Conservation (phyloP, 305 asterid genomes). For the Vinca major region DNA sequence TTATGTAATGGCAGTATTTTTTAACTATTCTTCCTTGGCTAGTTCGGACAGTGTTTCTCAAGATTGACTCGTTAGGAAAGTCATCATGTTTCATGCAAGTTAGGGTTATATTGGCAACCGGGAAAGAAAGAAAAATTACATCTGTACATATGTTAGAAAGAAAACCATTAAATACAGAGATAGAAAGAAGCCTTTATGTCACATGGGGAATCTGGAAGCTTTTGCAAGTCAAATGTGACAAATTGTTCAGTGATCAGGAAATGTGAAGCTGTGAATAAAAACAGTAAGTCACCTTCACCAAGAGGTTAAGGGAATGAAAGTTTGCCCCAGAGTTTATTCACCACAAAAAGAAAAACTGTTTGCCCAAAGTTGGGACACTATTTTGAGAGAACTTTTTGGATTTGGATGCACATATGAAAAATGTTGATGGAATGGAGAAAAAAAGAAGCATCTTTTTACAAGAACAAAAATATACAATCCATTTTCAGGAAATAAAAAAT, state of each 20-base stretch:
- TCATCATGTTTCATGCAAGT: not conserved
- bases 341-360: not conserved
- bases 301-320: not conserved
- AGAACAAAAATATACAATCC: not conserved
- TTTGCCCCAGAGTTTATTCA: not conserved
- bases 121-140: not conserved
- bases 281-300: not conserved
- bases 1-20: not conserved
- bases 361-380: not conserved
- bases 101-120: not conserved
- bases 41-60: not conserved
- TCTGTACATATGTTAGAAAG: not conserved
- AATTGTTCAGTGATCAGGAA: not conserved
- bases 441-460: not conserved
- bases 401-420: not conserved
- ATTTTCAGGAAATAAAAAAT: not conserved
- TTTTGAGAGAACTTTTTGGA: not conserved
- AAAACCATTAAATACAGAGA: not conserved
- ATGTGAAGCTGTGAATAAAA: not conserved
- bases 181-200: not conserved
- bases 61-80: not conserved
- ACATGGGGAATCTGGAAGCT: not conserved
- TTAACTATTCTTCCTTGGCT: not conserved
- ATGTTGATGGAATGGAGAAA: not conserved
- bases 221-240: not conserved